A percentile compares a stretch with the other conserved stretches of the same genome.
phyloP scores from a whole-genome alignment of 331 rosid species.

The Cydonia oblonga region DNA sequence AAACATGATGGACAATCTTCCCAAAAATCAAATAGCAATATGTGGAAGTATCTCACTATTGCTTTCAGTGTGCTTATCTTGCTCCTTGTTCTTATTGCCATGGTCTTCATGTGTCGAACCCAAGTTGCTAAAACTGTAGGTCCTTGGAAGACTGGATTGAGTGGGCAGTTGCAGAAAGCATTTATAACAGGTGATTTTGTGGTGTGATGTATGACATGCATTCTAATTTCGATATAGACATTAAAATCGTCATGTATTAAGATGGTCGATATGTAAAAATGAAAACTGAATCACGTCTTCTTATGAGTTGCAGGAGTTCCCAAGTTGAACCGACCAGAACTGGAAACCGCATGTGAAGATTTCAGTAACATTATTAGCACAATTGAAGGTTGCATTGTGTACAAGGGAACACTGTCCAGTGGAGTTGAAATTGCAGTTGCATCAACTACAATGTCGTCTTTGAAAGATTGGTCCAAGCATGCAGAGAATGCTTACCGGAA shows the following conservation, averaged over 20 bases:
- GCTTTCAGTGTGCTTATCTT: constrained; percentile 26
- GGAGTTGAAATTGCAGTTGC: constrained; percentile 95
- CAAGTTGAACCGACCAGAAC: constrained; percentile 65
- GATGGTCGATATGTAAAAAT: not conserved
- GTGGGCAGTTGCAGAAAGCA: constrained; percentile 94
- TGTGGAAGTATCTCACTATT: constrained; percentile 42
- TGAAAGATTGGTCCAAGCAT: constrained; percentile 66
- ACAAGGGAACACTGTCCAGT: constrained; percentile 89
- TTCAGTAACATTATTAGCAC: constrained; percentile 70
- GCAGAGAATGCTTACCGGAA: constrained; percentile 50
- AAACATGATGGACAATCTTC: constrained; percentile 10
- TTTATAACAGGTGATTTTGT: constrained; percentile 67
- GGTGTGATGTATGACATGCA: not conserved
- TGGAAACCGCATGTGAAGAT: constrained; percentile 91
- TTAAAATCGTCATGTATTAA: not conserved
- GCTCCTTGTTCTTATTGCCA: constrained; percentile 22
- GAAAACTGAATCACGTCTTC: not conserved
- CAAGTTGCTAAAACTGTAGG: constrained; percentile 54
- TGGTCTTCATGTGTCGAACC: constrained; percentile 53
- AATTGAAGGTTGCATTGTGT: constrained; percentile 34
- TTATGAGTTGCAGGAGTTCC: constrained; percentile 64
- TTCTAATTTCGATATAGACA: not conserved
- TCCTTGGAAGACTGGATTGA: constrained; percentile 92
- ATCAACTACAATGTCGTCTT: constrained; percentile 36
- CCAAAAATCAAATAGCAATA: constrained; percentile 8